Evolutionary conservation across 495 filamentous ascomycete genomes (phyloP).

Genomic region (Penicillium samsonianum): DNA sequence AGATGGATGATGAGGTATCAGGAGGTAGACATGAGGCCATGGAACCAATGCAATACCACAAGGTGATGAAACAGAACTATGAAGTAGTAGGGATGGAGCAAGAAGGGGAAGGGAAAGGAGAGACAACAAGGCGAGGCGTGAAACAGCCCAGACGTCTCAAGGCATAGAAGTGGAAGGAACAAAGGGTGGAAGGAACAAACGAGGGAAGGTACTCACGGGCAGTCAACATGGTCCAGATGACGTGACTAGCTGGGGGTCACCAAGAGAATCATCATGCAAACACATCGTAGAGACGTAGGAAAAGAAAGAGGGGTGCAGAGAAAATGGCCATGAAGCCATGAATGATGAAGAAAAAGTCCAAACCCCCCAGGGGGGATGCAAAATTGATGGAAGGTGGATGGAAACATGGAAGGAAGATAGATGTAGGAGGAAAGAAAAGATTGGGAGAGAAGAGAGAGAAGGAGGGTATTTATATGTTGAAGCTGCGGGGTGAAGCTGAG

Average conservation of each 20-base stretch:
- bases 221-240: background rate
- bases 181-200: background rate
- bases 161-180: background rate
- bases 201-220: background rate
- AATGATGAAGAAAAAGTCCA: background rate
- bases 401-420: background rate
- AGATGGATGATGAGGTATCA: background rate
- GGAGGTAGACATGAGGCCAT: background rate
- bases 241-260: background rate
- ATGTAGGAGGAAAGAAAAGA: constrained; percentile 16
- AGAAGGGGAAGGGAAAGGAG: background rate
- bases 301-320: no score
- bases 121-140: background rate
- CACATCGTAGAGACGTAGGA: background rate
- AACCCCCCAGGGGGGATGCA: background rate
- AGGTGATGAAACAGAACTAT: background rate
- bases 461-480: constrained; percentile 6
- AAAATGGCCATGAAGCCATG: background rate
- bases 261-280: background rate
- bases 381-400: background rate
- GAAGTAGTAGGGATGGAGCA: background rate
- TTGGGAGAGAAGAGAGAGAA: background rate
- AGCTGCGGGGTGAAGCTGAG: background rate
- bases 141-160: background rate
- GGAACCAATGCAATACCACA: no score